Percentiles rank a stretch among this genome's conserved stretches.
Conservation (phyloP, 805 yeast species). For the Kockiozyma suomiensis region DNA sequence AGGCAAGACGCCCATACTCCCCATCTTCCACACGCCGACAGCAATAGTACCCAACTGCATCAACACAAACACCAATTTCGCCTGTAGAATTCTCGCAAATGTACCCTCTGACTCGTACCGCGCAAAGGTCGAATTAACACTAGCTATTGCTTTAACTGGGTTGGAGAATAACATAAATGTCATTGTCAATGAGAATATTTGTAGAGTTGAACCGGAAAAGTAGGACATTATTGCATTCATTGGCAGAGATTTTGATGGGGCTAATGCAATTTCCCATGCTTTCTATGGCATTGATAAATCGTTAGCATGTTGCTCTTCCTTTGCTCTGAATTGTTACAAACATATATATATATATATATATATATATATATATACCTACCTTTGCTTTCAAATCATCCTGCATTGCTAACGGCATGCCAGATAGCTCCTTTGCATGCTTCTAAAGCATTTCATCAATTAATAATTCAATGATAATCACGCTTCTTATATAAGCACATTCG, state of each 20-base stretch:
- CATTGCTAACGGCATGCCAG: conserved; percentile 21
- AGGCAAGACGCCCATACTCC: conserved; percentile 88
- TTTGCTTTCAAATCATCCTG: conserved; percentile 33
- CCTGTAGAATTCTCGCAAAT: conserved; percentile 40
- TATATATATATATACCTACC: conserved; percentile 9
- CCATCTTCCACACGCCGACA: conserved; percentile 82
- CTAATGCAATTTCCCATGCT: conserved; percentile 83
- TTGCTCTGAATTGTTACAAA: not conserved
- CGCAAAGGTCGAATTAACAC: conserved; percentile 59
- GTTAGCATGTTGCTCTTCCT: not conserved
- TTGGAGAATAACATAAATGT: conserved; percentile 78
- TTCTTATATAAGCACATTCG: too few species aligned
- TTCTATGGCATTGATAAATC: conserved; percentile 50
- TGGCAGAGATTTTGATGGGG: conserved; percentile 84
- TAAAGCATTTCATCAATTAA: not conserved
- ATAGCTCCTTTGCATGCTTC: conserved; percentile 28
- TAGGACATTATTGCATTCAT: conserved; percentile 89
- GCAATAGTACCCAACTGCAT: conserved; percentile 59
- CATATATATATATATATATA: too few species aligned
- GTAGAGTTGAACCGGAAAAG: conserved; percentile 89
- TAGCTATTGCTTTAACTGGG: conserved; percentile 72
- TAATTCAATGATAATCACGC: not conserved
- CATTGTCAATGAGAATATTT: conserved; percentile 88
- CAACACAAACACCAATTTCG: conserved; percentile 53
- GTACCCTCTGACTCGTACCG: conserved; percentile 39